phyloP scores from a whole-genome alignment of 1,139 yeast genomes.

The Pichia sp. region DNA sequence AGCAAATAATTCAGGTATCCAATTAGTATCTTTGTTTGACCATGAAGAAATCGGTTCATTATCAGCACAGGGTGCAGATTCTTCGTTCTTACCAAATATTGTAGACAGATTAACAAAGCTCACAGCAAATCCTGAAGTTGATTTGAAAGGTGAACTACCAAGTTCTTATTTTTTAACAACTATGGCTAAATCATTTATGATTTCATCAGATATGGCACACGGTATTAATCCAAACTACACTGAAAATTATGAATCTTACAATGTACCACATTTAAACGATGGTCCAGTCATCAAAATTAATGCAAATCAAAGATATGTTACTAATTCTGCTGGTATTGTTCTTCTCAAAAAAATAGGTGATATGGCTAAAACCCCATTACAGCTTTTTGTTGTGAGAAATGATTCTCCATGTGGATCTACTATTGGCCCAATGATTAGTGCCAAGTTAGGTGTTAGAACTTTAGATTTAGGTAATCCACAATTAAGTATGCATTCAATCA shows the following conservation, averaged over 20 bases:
- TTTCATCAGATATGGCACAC: slow-evolving; percentile 96
- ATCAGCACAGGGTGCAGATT: slow-evolving; percentile 95
- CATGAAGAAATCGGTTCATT: slow-evolving; percentile 94
- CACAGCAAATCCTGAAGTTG: slow-evolving; percentile 37
- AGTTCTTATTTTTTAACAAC: slow-evolving; percentile 47
- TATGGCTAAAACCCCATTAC: slow-evolving; percentile 59
- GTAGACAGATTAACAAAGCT: slow-evolving; percentile 57
- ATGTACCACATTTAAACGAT: slow-evolving; percentile 72
- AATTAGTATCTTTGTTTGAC: slow-evolving; percentile 76
- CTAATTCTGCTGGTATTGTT: slow-evolving; percentile 86
- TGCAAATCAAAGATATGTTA: slow-evolving; percentile 93
- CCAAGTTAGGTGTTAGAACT: slow-evolving; percentile 84
- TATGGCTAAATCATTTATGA: slow-evolving; percentile 75
- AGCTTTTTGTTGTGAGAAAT: slow-evolving; percentile 82
- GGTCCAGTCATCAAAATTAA: slow-evolving; percentile 94
- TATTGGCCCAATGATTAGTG: slow-evolving; percentile 89
- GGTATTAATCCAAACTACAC: slow-evolving; percentile 93
- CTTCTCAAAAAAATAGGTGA: slow-evolving; percentile 69
- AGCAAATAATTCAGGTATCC: slow-evolving; percentile 48
- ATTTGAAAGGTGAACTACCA: slow-evolving; percentile 27
- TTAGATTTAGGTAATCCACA: slow-evolving; percentile 93
- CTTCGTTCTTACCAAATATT: slow-evolving; percentile 78
- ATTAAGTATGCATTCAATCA: slow-evolving; percentile 88
- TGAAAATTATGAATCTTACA: slow-evolving; percentile 65
- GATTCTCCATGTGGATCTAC: slow-evolving; percentile 96